Conservation (phyloP, 306 rosid genomes). For the Dryas octopetala region DNA sequence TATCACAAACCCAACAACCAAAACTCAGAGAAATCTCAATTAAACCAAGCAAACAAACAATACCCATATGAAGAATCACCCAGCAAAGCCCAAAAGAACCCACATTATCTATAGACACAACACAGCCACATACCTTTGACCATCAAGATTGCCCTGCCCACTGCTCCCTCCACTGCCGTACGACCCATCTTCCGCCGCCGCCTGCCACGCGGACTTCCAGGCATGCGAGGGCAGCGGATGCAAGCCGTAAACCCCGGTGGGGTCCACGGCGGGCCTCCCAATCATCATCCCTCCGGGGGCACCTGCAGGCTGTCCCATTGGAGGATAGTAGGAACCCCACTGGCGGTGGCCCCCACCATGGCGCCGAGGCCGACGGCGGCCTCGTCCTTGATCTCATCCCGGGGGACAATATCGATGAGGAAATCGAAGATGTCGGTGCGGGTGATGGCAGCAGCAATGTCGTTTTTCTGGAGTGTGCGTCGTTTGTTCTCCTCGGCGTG, state of each 20-base stretch:
- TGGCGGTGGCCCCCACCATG: slow-evolving; percentile 64
- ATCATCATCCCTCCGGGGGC: slow-evolving; percentile 71
- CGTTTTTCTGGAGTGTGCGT: slow-evolving; percentile 90
- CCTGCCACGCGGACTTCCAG: slow-evolving; percentile 95
- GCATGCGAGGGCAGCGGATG: slow-evolving; percentile 99
- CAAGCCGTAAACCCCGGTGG: slow-evolving; percentile 62
- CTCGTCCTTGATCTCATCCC: slow-evolving; percentile 95
- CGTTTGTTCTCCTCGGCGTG: slow-evolving; percentile 99
- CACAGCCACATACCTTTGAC: slow-evolving; percentile 59
- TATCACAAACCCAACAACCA: neutral
- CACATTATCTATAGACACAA: neutral
- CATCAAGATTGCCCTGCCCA: slow-evolving; percentile 74
- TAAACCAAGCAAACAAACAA: neutral
- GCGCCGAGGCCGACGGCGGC: slow-evolving; percentile 40
- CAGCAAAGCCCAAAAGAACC: neutral
- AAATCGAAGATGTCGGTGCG: slow-evolving; percentile 92
- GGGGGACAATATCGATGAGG: slow-evolving; percentile 85
- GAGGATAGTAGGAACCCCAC: slow-evolving; percentile 91
- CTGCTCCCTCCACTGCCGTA: slow-evolving; percentile 61
- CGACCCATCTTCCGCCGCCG: slow-evolving; percentile 60
- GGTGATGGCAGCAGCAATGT: slow-evolving; percentile 88
- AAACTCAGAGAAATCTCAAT: neutral
- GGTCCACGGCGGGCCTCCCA: slow-evolving; percentile 86
- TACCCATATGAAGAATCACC: neutral
- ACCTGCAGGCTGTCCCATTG: slow-evolving; percentile 83